Evolutionary conservation across 176 grass and related monocot genomes (phyloP), one percentile per base, ranked within the genome.

Genomic region (Raddia guianensis): DNA sequence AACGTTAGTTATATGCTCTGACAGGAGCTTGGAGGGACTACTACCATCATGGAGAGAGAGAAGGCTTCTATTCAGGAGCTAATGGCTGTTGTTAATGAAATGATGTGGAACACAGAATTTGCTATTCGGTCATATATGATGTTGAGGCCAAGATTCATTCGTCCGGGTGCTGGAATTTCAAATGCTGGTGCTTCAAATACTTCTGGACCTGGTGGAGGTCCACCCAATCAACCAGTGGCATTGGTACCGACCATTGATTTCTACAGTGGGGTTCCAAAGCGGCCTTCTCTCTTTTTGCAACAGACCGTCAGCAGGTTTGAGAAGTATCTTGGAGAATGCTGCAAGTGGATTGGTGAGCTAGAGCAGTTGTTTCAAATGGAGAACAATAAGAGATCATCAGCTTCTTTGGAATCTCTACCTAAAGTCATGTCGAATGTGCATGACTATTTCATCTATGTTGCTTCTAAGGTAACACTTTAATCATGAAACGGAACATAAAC

Each of bases 381-480:
- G 75, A 85, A 60, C 35, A 90, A 86, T 80, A 95, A 82, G 90
- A 89, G 70, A 21, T 80, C 86, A 49, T 85, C 83, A 42, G 81
- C 80, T 71, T 93, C 92, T 73, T 62, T 99, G n/a, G 88, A 99
- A 81, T 87, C 90, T 67, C 70, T 99, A 57, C 96, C 92, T 0
- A 92, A 93, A 93, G 96, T 99, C 76, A 93, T 99, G 79, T 93
- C 86, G 6, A 95, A 99, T 86, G 88, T 95, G 78, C 96, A 99
- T 71, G 96, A 95, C 68, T 99, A 95, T 82, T 95, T 99, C 73
- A 91, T 99, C 49, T 90, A 77, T 91, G 92, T 99, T 70, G 90
- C 96, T 85, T 94, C 92, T 34, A 99, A 99, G 92, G 96, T 95
- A 87, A 81, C 40, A 18, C 61, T 5, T 73, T n/a, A 5, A 63